Conservation (phyloP, 2,329 filamentous ascomycete species). For the Xylariaceae sp. region DNA sequence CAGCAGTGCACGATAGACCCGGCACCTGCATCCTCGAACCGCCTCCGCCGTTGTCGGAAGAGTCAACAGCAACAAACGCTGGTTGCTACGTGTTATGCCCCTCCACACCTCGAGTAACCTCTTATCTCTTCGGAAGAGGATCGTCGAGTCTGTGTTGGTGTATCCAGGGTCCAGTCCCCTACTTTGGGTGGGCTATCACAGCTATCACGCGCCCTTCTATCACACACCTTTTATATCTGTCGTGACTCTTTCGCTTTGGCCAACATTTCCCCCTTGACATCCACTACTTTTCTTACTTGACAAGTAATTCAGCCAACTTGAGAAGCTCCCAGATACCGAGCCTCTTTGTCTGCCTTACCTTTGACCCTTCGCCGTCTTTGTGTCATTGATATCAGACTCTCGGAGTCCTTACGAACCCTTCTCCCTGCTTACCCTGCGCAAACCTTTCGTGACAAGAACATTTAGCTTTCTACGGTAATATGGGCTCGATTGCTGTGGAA, state of each 20-base stretch:
- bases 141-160: neutral
- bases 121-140: constrained; percentile 3
- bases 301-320: no score
- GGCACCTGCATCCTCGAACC: constrained; percentile 3
- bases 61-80: neutral
- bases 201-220: neutral
- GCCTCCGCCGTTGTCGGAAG: constrained; percentile 19
- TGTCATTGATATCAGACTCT: no score
- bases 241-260: neutral
- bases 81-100: constrained; percentile 1
- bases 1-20: neutral
- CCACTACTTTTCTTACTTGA: no score
- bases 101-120: constrained; percentile 3
- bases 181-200: neutral
- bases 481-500: constrained; percentile 28
- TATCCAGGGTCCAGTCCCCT: constrained; percentile 2
- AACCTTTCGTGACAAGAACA: no score
- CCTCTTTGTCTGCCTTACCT: no score
- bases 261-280: neutral
- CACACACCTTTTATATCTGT: neutral
- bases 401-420: no score
- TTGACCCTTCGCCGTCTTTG: no score
- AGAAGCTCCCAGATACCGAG: no score
- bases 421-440: no score
- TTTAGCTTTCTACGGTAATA: constrained; percentile 7